A percentile compares a stretch with the other conserved stretches of the same genome.
These are phyloP conservation scores for Corylus avellana DNA, from an alignment of 306 rosid genomes.

Conservation along the genomic window DNA sequence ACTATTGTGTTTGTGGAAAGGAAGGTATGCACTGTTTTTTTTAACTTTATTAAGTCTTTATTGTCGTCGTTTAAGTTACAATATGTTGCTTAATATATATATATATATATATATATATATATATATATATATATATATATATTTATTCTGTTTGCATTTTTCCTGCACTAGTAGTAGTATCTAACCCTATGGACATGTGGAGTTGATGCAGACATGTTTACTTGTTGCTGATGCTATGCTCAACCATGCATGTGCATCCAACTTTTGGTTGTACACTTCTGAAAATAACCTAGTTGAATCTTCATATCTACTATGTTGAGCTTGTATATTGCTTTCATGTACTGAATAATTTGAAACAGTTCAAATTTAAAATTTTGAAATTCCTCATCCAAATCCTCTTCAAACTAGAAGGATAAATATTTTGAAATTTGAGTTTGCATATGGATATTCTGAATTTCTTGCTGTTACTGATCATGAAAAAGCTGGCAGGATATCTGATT, in stretches of 20 bases:
- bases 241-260: neutral
- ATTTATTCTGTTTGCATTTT: neutral
- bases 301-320: neutral
- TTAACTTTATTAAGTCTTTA: constrained; percentile 11
- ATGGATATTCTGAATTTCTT: neutral
- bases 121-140: too few relatives aligned
- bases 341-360: neutral
- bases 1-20: constrained; percentile 90
- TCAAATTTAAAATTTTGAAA: constrained; percentile 5
- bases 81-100: neutral
- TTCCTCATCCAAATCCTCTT: neutral
- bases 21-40: constrained; percentile 49
- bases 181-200: neutral
- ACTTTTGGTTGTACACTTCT: neutral
- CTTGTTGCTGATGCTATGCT: neutral
- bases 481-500: neutral
- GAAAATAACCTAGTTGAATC: neutral
- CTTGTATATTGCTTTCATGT: neutral
- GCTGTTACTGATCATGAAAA: neutral
- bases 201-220: neutral
- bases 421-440: constrained; percentile 1
- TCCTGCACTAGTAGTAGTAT: neutral
- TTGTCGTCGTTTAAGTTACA: neutral
- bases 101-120: too few relatives aligned
- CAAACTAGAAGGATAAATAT: neutral